Evolutionary conservation across 257 asterid genomes (phyloP).

Genomic region (Eustoma russellianum): DNA sequence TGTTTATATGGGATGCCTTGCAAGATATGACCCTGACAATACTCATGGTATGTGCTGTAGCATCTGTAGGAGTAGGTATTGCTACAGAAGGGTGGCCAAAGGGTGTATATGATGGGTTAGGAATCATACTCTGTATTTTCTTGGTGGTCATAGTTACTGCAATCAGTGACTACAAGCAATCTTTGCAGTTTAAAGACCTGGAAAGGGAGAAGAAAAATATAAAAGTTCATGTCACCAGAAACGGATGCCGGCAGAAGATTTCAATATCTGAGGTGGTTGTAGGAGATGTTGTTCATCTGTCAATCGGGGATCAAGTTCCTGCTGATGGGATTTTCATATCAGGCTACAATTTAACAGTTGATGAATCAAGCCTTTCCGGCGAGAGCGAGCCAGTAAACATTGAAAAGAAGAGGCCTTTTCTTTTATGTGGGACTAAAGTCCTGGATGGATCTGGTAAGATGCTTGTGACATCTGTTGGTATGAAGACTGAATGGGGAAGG

Average conservation of each 20-base stretch:
- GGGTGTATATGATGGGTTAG: slow-evolving; percentile 70
- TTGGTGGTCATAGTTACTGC: slow-evolving; percentile 73
- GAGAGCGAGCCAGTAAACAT: slow-evolving; percentile 56
- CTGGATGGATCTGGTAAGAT: slow-evolving; percentile 77
- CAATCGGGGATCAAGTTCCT: slow-evolving; percentile 75
- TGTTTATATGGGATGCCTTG: slow-evolving; percentile 71
- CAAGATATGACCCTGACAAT: slow-evolving; percentile 66
- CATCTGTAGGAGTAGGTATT: slow-evolving; percentile 59
- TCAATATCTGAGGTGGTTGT: slow-evolving; percentile 56
- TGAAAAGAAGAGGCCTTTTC: slow-evolving; percentile 41
- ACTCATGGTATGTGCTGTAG: slow-evolving; percentile 60
- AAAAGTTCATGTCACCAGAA: slow-evolving; percentile 46
- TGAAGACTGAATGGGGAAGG: slow-evolving; percentile 83
- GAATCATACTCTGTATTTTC: slow-evolving; percentile 49
- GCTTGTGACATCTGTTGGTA: slow-evolving; percentile 67
- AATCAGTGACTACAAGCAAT: slow-evolving; percentile 64
- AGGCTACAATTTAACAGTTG: slow-evolving; percentile 53
- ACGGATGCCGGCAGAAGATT: slow-evolving; percentile 39
- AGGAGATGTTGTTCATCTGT: slow-evolving; percentile 65
- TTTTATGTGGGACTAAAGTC: slow-evolving; percentile 68
- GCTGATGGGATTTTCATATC: slow-evolving; percentile 64
- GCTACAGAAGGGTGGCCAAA: slow-evolving; percentile 83
- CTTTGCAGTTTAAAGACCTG: slow-evolving; percentile 69
- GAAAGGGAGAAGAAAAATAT: slow-evolving; percentile 63
- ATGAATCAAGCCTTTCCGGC: slow-evolving; percentile 75